These are phyloP conservation scores for Phlegmacium glaucopus DNA, from an alignment of 768 basidiomycete genomes.

Conservation along the genomic window DNA sequence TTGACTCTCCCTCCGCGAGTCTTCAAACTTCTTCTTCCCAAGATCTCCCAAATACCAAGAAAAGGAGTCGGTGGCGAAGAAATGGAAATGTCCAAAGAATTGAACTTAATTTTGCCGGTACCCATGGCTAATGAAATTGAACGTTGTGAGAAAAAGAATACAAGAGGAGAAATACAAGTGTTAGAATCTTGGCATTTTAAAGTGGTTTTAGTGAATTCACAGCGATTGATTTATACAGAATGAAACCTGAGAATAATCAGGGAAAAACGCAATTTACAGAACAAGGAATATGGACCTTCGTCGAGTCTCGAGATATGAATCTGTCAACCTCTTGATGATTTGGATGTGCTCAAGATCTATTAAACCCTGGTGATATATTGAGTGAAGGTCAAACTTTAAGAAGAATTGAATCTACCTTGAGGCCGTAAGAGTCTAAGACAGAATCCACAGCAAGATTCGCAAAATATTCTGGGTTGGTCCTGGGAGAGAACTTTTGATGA, in stretches of 20 bases:
- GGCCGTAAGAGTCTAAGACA: constrained; percentile 75
- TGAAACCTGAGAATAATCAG: constrained; percentile 67
- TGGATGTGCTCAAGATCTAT: constrained; percentile 98
- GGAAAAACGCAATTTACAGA: neutral
- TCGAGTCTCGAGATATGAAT: constrained; percentile 98
- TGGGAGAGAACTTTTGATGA: no score
- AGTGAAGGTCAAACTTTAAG: neutral
- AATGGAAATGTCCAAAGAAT: constrained; percentile 95
- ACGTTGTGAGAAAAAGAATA: no score
- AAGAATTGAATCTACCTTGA: constrained; percentile 53
- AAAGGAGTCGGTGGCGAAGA: constrained; percentile 81
- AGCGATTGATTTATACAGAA: constrained; percentile 93
- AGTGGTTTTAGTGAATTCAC: constrained; percentile 93
- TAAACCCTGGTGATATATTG: constrained; percentile 62
- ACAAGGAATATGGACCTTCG: constrained; percentile 71
- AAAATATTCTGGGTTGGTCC: constrained; percentile 96
- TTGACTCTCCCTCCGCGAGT: constrained; percentile 84
- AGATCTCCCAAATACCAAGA: no score
- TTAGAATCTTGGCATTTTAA: constrained; percentile 95
- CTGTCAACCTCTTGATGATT: constrained; percentile 98
- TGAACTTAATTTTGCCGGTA: constrained; percentile 98
- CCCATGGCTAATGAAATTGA: constrained; percentile 79
- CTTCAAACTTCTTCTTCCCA: constrained; percentile 93
- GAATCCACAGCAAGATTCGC: constrained; percentile 97
- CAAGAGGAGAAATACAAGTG: constrained; percentile 84